A percentile compares a stretch with the other conserved stretches of the same genome.
phyloP scores from a whole-genome alignment of 2,329 filamentous ascomycete species.

The Metarhizium guizhouense region DNA sequence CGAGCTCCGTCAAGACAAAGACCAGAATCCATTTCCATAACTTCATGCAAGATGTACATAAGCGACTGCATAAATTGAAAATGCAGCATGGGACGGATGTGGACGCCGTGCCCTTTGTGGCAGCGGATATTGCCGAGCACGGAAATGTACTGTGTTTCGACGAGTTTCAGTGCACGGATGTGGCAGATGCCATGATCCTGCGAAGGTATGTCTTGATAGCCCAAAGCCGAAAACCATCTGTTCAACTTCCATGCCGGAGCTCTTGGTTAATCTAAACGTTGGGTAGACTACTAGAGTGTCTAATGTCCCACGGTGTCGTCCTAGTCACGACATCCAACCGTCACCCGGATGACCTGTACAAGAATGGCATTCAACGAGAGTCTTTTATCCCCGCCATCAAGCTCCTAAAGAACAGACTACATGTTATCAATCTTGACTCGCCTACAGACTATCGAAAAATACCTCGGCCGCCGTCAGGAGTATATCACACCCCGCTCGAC shows the following conservation, averaged over 20 bases:
- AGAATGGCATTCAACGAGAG: slow-evolving; percentile 92
- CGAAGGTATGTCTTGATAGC: slow-evolving; percentile 39
- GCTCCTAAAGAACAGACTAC: slow-evolving; percentile 73
- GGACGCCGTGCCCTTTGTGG: slow-evolving; percentile 84
- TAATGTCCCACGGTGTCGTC: slow-evolving; percentile 96
- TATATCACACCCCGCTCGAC: slow-evolving; percentile 87
- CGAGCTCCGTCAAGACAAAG: slow-evolving; percentile 68
- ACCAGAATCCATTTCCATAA: slow-evolving; percentile 97
- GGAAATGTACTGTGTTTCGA: slow-evolving; percentile 91
- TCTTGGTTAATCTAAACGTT: not conserved
- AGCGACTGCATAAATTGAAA: slow-evolving; percentile 81
- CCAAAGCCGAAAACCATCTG: not conserved
- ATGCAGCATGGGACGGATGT: slow-evolving; percentile 81
- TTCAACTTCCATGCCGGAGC: not conserved
- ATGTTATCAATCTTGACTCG: slow-evolving; percentile 90
- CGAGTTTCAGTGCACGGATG: slow-evolving; percentile 97
- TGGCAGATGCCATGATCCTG: slow-evolving; percentile 97
- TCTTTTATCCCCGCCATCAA: slow-evolving; percentile 94
- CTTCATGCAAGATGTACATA: slow-evolving; percentile 98
- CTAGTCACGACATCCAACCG: slow-evolving; percentile 93
- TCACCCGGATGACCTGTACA: slow-evolving; percentile 94
- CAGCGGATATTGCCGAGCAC: slow-evolving; percentile 83
- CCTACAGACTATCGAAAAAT: slow-evolving; percentile 97
- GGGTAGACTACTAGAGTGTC: slow-evolving; percentile 64
- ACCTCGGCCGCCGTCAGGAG: slow-evolving; percentile 80